Evolutionary conservation across 345 rosid genomes (phyloP).

Genomic region (Euphorbia pulcherrima): DNA sequence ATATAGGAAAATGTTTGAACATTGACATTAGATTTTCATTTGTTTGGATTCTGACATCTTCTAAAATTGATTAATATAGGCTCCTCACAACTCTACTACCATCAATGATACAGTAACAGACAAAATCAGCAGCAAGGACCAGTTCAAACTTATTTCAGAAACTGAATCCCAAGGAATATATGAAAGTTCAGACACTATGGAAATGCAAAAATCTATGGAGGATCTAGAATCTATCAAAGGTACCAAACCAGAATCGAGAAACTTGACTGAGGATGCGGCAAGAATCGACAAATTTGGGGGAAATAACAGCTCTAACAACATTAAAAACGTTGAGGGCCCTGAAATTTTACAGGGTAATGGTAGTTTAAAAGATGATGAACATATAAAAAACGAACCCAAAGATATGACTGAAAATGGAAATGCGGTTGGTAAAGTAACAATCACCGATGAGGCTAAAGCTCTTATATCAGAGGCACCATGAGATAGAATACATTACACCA

Average conservation of each 20-base stretch:
- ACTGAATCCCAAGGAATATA: constrained; percentile 6
- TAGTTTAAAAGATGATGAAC: neutral
- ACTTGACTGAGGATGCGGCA: constrained; percentile 4
- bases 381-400: neutral
- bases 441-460: neutral
- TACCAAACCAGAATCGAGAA: constrained; percentile 10
- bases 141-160: constrained; percentile 8
- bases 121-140: constrained; percentile 12
- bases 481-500: neutral
- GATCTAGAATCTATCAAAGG: constrained; percentile 8
- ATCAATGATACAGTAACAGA: neutral
- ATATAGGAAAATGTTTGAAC: too few relatives aligned
- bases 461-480: neutral
- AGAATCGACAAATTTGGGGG: neutral
- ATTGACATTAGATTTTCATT: too few relatives aligned
- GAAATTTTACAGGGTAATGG: too few relatives aligned
- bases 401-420: neutral
- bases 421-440: neutral
- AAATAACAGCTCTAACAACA: constrained; percentile 1
- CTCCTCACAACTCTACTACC: constrained; percentile 13
- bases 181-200: constrained; percentile 2
- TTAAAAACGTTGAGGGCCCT: neutral
- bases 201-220: constrained; percentile 6
- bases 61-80: constrained; percentile 23
- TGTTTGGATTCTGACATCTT: neutral